Conservation (phyloP, 1,284 basidiomycete species). For the Tremellales sp. region DNA sequence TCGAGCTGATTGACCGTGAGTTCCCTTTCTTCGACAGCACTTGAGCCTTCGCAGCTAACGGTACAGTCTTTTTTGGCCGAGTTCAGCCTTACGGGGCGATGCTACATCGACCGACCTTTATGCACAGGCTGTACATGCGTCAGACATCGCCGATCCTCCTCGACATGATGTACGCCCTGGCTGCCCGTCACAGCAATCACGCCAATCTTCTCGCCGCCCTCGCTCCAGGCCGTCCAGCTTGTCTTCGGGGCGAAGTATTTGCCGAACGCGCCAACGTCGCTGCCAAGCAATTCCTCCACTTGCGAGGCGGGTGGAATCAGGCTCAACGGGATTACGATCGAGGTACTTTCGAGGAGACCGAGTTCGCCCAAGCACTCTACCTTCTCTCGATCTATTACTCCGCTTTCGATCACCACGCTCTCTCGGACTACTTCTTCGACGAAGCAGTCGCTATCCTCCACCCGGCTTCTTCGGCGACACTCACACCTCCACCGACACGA, state of each 20-base stretch:
- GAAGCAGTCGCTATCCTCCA: conserved; percentile 36
- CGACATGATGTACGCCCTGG: conserved; percentile 49
- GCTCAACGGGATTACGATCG: conserved; percentile 26
- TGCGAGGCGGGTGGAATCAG: conserved; percentile 26
- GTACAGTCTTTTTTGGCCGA: conserved; percentile 46
- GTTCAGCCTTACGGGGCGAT: conserved; percentile 47
- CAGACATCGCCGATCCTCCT: conserved; percentile 47
- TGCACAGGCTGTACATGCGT: conserved; percentile 47
- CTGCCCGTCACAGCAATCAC: conserved; percentile 45
- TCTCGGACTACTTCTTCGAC: conserved; percentile 47
- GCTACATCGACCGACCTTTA: conserved; percentile 50
- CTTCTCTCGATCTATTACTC: conserved; percentile 48
- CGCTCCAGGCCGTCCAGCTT: conserved; percentile 28
- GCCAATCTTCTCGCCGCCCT: conserved; percentile 27
- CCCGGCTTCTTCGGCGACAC: conserved; percentile 16
- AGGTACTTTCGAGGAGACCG: conserved; percentile 47
- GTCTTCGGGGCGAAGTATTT: conserved; percentile 39
- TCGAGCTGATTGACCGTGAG: conserved; percentile 33
- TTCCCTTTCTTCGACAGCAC: neutral
- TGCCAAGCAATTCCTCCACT: conserved; percentile 32
- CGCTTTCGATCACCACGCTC: conserved; percentile 39
- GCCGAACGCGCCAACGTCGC: conserved; percentile 37
- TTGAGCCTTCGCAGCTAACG: too few species aligned
- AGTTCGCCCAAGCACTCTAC: conserved; percentile 45
- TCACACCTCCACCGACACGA: conserved; percentile 21